phyloP scores from a whole-genome alignment of 1,284 basidiomycete genomes.

The Schizophyllum commune region DNA sequence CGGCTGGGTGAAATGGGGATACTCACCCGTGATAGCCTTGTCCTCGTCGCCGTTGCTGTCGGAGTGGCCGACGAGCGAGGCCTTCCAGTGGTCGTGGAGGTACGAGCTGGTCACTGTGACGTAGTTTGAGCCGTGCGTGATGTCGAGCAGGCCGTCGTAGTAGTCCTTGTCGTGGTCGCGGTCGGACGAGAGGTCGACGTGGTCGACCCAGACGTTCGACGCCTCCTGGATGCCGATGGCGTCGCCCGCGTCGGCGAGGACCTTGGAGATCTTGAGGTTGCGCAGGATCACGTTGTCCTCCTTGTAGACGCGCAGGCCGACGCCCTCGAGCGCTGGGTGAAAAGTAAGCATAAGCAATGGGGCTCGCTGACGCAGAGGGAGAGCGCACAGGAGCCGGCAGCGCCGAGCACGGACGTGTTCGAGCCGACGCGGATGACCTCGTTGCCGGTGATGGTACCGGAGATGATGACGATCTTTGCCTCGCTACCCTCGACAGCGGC shows the following conservation, averaged over 20 bases:
- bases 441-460: conserved; percentile 32
- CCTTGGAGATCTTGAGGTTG: conserved; percentile 42
- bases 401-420: conserved; percentile 35
- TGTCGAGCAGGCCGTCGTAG: conserved; percentile 8
- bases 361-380: neutral
- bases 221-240: conserved; percentile 31
- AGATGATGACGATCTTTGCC: conserved; percentile 38
- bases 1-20: neutral
- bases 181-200: conserved; percentile 37
- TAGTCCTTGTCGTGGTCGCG: conserved; percentile 33
- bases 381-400: conserved; percentile 14
- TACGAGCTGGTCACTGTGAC: conserved; percentile 32
- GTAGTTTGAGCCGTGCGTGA: conserved; percentile 32
- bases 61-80: conserved; percentile 34
- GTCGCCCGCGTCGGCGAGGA: conserved; percentile 34
- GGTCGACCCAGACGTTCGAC: conserved; percentile 40
- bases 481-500: conserved; percentile 32
- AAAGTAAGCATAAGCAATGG: neutral
- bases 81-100: conserved; percentile 36
- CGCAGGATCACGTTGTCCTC: conserved; percentile 40
- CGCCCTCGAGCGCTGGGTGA: conserved; percentile 8
- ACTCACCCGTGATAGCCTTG: conserved; percentile 2
- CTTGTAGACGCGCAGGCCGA: conserved; percentile 19
- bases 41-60: conserved; percentile 31
- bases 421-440: conserved; percentile 33